These are phyloP conservation scores for Jacaranda copaia DNA, from an alignment of 257 asterid genomes.

Conservation along the genomic window DNA sequence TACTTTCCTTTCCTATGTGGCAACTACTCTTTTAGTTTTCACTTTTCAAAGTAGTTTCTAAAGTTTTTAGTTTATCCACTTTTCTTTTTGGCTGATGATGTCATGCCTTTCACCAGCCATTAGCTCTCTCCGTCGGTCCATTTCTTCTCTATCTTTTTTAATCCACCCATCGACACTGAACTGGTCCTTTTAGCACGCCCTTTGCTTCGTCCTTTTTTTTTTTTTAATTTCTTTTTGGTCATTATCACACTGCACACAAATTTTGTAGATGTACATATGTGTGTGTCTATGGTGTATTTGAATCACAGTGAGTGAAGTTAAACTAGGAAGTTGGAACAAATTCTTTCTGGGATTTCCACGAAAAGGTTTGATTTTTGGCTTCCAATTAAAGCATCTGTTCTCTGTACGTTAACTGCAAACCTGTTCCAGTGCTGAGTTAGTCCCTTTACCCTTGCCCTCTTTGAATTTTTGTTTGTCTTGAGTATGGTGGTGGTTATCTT, in stretches of 20 bases:
- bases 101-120: conserved; percentile 35
- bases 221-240: background rate
- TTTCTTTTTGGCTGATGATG: conserved; percentile 25
- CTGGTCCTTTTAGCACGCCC: background rate
- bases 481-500: conserved; percentile 16
- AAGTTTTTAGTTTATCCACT: conserved; percentile 16
- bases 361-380: conserved; percentile 35
- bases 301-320: background rate
- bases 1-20: too few relatives aligned
- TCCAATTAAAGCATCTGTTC: background rate
- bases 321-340: background rate
- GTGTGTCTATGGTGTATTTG: background rate
- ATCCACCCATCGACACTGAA: conserved; percentile 11
- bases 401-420: conserved; percentile 16
- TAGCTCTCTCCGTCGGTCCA: conserved; percentile 20
- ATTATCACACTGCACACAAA: background rate
- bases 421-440: background rate
- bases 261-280: background rate
- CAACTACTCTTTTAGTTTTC: background rate
- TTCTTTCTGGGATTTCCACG: conserved; percentile 27
- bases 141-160: background rate
- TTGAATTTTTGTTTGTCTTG: conserved; percentile 13
- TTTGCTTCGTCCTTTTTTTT: too few relatives aligned
- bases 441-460: background rate
- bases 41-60: background rate